Percentiles rank a stretch among this genome's conserved stretches.
Evolutionary conservation across 352 stramenopile genomes (phyloP).

Genomic region (Pythium plurisporium): DNA sequence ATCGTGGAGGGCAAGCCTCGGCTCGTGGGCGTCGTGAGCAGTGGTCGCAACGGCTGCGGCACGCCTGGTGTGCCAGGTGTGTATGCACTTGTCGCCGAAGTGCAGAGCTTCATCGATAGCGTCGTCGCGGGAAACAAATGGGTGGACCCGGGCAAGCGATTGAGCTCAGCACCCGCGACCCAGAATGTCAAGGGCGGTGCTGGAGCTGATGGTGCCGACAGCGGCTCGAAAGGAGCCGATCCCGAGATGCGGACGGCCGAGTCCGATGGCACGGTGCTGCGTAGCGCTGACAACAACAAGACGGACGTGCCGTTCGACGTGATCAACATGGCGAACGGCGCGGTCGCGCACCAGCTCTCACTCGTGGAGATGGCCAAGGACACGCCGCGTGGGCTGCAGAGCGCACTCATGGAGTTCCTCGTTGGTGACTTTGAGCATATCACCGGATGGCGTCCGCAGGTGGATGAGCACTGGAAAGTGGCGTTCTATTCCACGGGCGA

Average conservation of each 20-base stretch:
- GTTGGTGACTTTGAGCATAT: slow-evolving; percentile 22
- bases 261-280: not conserved
- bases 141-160: slow-evolving; percentile 15
- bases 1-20: slow-evolving; percentile 17
- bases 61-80: slow-evolving; percentile 29
- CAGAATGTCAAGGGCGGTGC: not conserved
- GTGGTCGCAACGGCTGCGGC: slow-evolving; percentile 33
- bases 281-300: slow-evolving; percentile 7
- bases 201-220: not conserved
- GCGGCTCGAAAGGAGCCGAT: not conserved
- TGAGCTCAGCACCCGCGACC: not conserved
- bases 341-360: slow-evolving; percentile 25
- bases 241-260: not conserved
- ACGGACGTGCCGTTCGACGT: slow-evolving; percentile 26
- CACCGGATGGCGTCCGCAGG: slow-evolving; percentile 13
- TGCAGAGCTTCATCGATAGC: slow-evolving; percentile 28
- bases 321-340: slow-evolving; percentile 25
- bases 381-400: slow-evolving; percentile 19
- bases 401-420: slow-evolving; percentile 26
- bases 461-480: slow-evolving; percentile 21
- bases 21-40: slow-evolving; percentile 40
- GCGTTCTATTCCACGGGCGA: slow-evolving; percentile 33
- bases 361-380: slow-evolving; percentile 29
- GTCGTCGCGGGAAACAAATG: slow-evolving; percentile 26
- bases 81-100: slow-evolving; percentile 26